Evolutionary conservation across 1,139 yeast genomes (phyloP).

Genomic region (Hyphopichia khmerensis): DNA sequence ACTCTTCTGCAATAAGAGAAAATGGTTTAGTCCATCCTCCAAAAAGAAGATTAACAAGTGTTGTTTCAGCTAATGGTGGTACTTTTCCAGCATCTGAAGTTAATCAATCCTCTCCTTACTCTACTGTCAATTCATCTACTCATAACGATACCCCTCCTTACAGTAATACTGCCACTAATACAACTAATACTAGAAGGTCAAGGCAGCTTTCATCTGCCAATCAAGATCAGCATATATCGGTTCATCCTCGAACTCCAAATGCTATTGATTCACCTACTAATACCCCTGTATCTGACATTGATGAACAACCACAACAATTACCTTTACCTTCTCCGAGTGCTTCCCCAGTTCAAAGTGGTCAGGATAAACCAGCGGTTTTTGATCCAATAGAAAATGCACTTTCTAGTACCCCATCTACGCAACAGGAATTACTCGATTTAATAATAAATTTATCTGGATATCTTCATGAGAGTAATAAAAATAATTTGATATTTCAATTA

Average conservation of each 20-base stretch:
- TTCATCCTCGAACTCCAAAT: slow-evolving; percentile 31
- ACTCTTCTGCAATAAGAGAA: slow-evolving; percentile 13
- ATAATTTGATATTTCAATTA: slow-evolving; percentile 57
- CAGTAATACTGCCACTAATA: slow-evolving; percentile 4
- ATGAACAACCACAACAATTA: slow-evolving; percentile 39
- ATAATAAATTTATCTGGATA: slow-evolving; percentile 34
- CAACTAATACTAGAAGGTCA: slow-evolving; percentile 6
- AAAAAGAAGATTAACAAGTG: slow-evolving; percentile 34
- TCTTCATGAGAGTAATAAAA: slow-evolving; percentile 38
- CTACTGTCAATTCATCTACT: not conserved
- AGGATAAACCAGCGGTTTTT: slow-evolving; percentile 9
- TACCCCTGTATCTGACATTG: slow-evolving; percentile 39
- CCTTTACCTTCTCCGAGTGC: slow-evolving; percentile 73
- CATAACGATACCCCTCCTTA: not conserved
- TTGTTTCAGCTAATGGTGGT: slow-evolving; percentile 14
- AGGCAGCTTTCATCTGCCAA: slow-evolving; percentile 1
- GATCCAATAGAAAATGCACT: slow-evolving; percentile 24
- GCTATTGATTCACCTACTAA: slow-evolving; percentile 33
- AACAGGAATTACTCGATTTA: slow-evolving; percentile 38
- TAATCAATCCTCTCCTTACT: not conserved
- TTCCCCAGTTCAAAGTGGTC: slow-evolving; percentile 50
- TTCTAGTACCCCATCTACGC: slow-evolving; percentile 34
- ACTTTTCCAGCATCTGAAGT: slow-evolving; percentile 6
- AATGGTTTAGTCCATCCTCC: slow-evolving; percentile 36
- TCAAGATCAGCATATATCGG: slow-evolving; percentile 4